Evolutionary conservation across 306 rosid species (phyloP).

Genomic region (Calophaca sinica): DNA sequence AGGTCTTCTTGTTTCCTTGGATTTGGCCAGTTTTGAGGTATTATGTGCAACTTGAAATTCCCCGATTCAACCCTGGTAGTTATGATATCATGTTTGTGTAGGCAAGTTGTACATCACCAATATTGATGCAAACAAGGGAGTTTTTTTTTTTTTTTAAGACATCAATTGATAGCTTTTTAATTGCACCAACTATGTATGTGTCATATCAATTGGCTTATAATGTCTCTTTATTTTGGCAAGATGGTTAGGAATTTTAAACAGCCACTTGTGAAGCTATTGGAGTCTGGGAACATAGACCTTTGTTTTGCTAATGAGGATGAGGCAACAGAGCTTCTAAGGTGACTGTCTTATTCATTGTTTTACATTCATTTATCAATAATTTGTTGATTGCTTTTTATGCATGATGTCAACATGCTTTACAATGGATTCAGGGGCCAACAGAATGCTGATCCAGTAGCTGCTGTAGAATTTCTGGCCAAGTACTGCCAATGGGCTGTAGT

Average conservation of each 20-base stretch:
- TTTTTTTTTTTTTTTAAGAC: too few relatives aligned
- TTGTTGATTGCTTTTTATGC: too few relatives aligned
- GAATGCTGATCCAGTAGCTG: constrained; percentile 59
- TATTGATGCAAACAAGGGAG: too few relatives aligned
- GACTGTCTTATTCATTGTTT: constrained; percentile 4
- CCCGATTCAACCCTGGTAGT: too few relatives aligned
- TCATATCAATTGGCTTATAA: too few relatives aligned
- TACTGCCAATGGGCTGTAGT: constrained; percentile 87
- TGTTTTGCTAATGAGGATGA: constrained; percentile 97
- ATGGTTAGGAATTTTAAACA: constrained; percentile 56
- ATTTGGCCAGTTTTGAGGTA: constrained; percentile 99
- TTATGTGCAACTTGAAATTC: neutral
- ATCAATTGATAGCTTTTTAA: too few relatives aligned
- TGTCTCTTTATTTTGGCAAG: too few relatives aligned
- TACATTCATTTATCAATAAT: too few relatives aligned
- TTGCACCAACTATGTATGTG: too few relatives aligned
- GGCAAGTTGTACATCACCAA: too few relatives aligned
- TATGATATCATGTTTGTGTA: too few relatives aligned
- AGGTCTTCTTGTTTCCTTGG: constrained; percentile 85
- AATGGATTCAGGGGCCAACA: constrained; percentile 54
- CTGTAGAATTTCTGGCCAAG: constrained; percentile 72
- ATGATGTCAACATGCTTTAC: too few relatives aligned
- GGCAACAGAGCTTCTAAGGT: constrained; percentile 88
- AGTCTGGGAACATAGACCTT: constrained; percentile 80
- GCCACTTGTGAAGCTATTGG: constrained; percentile 69